A percentile compares a stretch with the other conserved stretches of the same genome.
Conservation (phyloP, 352 stramenopile genomes). For the Phytophthora capsici region DNA sequence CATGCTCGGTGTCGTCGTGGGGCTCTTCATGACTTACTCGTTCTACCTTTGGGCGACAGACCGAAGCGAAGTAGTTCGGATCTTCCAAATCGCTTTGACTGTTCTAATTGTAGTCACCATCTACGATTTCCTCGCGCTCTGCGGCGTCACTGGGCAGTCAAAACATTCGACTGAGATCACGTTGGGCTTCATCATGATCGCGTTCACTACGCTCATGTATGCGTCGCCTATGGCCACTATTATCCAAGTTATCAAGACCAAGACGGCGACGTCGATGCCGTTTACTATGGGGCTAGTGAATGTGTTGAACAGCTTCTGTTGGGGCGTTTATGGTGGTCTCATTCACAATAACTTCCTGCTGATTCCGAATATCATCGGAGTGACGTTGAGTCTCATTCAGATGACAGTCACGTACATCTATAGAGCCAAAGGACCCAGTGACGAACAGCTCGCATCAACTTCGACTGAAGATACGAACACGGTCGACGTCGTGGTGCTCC, state of each 20-base stretch:
- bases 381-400: slow-evolving; percentile 41
- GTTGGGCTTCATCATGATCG: slow-evolving; percentile 52
- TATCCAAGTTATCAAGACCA: slow-evolving; percentile 30
- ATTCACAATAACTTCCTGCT: slow-evolving; percentile 43
- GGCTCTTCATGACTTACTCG: slow-evolving; percentile 17
- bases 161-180: slow-evolving; percentile 27
- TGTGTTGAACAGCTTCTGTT: slow-evolving; percentile 31
- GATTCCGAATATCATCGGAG: slow-evolving; percentile 40
- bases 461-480: slow-evolving; percentile 7
- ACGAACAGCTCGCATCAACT: slow-evolving; percentile 10
- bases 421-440: slow-evolving; percentile 28
- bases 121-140: slow-evolving; percentile 38
- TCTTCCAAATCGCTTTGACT: slow-evolving; percentile 3
- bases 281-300: slow-evolving; percentile 33
- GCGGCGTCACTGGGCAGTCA: slow-evolving; percentile 28
- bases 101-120: slow-evolving; percentile 28
- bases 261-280: slow-evolving; percentile 29
- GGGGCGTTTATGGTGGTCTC: slow-evolving; percentile 22
- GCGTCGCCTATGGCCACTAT: slow-evolving; percentile 62
- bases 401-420: slow-evolving; percentile 53
- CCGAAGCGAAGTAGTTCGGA: slow-evolving; percentile 8
- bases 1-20: slow-evolving; percentile 26
- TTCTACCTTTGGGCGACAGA: slow-evolving; percentile 28
- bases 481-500: slow-evolving; percentile 9
- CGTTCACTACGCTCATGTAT: slow-evolving; percentile 53